Conservation (phyloP, 2,329 filamentous ascomycete species). For the Raffaelea albimanens region DNA sequence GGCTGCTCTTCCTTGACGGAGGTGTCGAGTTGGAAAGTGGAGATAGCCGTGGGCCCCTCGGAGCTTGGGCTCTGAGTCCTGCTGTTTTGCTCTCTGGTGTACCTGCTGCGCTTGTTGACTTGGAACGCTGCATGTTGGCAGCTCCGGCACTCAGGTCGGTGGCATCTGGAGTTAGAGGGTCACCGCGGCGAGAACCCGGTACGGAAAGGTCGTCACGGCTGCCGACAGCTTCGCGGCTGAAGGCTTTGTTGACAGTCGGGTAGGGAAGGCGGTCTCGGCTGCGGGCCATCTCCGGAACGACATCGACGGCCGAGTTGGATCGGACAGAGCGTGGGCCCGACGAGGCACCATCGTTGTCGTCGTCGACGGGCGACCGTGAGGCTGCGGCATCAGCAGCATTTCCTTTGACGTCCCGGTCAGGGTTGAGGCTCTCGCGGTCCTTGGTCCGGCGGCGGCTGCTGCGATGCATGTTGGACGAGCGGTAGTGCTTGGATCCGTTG, state of each 20-base stretch:
- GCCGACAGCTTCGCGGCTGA: constrained; percentile 76
- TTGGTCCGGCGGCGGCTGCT: neutral
- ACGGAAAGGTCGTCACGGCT: constrained; percentile 44
- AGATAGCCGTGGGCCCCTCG: neutral
- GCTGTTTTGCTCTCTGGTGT: neutral
- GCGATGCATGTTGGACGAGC: neutral
- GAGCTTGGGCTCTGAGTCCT: neutral
- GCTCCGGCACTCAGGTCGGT: constrained; percentile 52
- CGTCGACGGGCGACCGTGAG: neutral
- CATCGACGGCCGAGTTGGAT: constrained; percentile 20
- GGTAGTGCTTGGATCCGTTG: neutral
- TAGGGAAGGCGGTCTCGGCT: constrained; percentile 54
- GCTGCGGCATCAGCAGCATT: neutral
- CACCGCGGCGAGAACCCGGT: constrained; percentile 28
- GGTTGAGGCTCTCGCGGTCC: neutral
- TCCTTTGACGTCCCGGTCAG: neutral
- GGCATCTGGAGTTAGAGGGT: constrained; percentile 59
- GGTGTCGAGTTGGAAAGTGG: constrained; percentile 21
- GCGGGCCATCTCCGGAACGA: constrained; percentile 37
- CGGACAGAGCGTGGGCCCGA: neutral
- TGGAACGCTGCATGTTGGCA: constrained; percentile 33
- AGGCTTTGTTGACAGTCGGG: constrained; percentile 77
- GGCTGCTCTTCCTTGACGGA: constrained; percentile 29
- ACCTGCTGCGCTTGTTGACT: constrained; percentile 23
- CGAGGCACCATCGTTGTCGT: neutral